Percentiles rank a stretch among this genome's conserved stretches.
Evolutionary conservation across 805 yeast species (phyloP).

Genomic region (Saturnispora sekii): DNA sequence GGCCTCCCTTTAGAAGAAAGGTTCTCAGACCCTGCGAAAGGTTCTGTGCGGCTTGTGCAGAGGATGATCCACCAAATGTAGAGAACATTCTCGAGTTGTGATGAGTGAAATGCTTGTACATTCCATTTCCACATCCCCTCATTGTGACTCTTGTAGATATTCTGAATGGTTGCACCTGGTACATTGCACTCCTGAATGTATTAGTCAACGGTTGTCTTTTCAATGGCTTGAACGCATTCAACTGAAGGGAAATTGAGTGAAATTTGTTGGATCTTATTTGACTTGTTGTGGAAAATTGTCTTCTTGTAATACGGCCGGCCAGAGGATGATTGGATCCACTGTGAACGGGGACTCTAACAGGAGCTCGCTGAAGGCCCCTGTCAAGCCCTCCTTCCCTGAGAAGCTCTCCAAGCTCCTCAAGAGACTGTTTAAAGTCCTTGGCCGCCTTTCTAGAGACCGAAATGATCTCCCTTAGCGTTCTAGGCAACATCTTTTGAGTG

Average conservation of each 20-base stretch:
- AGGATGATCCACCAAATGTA: slow-evolving; percentile 28
- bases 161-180: slow-evolving; percentile 24
- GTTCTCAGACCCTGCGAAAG: slow-evolving; percentile 41
- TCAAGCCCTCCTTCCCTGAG: slow-evolving; percentile 23
- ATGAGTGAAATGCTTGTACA: slow-evolving; percentile 29
- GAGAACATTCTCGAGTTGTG: slow-evolving; percentile 32
- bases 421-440: slow-evolving; percentile 35
- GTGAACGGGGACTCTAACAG: slow-evolving; percentile 27
- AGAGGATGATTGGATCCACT: slow-evolving; percentile 16
- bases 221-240: not conserved
- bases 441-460: slow-evolving; percentile 38
- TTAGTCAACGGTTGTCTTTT: slow-evolving; percentile 5
- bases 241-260: not conserved
- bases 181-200: slow-evolving; percentile 16
- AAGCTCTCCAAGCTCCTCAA: slow-evolving; percentile 38
- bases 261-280: slow-evolving; percentile 1
- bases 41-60: slow-evolving; percentile 50
- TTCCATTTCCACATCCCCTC: slow-evolving; percentile 17
- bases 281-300: slow-evolving; percentile 20
- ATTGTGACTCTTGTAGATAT: slow-evolving; percentile 13
- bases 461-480: slow-evolving; percentile 33
- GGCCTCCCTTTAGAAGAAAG: slow-evolving; percentile 28
- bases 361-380: slow-evolving; percentile 28
- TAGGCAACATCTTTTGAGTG: slow-evolving; percentile 10
- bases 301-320: slow-evolving; percentile 12